Evolutionary conservation across 305 asterid species (phyloP).

Genomic region (Fraxinus velutina): DNA sequence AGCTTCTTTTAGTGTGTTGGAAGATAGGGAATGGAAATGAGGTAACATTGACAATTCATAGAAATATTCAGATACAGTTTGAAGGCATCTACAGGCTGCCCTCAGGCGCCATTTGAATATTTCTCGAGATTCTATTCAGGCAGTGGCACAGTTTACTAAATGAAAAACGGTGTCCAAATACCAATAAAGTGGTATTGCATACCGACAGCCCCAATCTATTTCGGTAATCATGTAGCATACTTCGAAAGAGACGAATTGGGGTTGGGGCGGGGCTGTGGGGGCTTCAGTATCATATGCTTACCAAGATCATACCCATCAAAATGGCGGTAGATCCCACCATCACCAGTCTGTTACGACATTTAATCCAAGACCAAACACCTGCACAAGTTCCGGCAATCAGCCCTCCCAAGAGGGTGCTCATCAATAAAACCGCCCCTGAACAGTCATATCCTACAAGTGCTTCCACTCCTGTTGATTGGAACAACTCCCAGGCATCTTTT

Average conservation of each 20-base stretch:
- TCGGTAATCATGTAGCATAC: background rate
- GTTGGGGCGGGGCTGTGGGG: background rate
- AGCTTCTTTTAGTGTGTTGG: background rate
- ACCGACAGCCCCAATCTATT: background rate
- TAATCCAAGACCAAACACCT: constrained; percentile 68
- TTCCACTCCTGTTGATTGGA: constrained; percentile 94
- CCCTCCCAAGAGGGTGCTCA: constrained; percentile 86
- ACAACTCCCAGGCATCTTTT: constrained; percentile 95
- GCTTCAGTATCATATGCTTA: constrained; percentile 14
- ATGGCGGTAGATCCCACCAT: constrained; percentile 94
- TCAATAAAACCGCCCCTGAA: constrained; percentile 87
- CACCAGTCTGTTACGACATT: constrained; percentile 61
- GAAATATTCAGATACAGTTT: background rate
- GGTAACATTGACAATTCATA: background rate
- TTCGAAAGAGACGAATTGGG: background rate
- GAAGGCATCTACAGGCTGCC: background rate
- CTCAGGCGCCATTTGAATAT: background rate
- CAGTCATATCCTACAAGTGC: constrained; percentile 92
- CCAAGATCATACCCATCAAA: constrained; percentile 98
- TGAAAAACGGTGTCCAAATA: background rate
- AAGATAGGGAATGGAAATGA: background rate
- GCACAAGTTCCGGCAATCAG: constrained; percentile 83
- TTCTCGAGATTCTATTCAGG: background rate
- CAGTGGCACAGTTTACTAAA: background rate
- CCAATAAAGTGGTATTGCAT: background rate